A percentile compares a stretch with the other conserved stretches of the same genome.
Conservation (phyloP, 1,139 yeast species). For the Insectozyma bohioensis region DNA sequence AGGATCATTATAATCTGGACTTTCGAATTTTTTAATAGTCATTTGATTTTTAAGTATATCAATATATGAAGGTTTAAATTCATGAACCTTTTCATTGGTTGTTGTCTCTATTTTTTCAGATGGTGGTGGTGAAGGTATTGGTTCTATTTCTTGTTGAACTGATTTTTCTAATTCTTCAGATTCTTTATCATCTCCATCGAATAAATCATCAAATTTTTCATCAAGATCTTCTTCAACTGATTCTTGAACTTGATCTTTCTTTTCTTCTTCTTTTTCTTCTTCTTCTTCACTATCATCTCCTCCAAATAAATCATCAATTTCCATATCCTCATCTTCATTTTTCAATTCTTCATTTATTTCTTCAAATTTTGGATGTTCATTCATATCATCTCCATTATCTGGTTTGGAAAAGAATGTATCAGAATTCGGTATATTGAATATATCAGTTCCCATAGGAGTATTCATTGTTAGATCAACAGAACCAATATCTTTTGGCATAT, state of each 20-base stretch:
- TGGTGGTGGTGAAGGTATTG: neutral
- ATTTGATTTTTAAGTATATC: slow-evolving; percentile 63
- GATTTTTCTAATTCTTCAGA: slow-evolving; percentile 4
- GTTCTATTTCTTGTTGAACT: neutral
- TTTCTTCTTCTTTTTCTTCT: slow-evolving; percentile 6
- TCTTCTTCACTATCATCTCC: slow-evolving; percentile 28
- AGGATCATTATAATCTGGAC: slow-evolving; percentile 70
- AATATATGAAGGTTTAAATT: slow-evolving; percentile 23
- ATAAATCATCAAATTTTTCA: slow-evolving; percentile 9
- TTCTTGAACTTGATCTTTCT: neutral
- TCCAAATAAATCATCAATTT: slow-evolving; percentile 46
- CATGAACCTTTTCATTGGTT: slow-evolving; percentile 4
- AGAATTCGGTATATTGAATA: slow-evolving; percentile 23
- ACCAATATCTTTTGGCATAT: slow-evolving; percentile 17
- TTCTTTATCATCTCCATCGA: slow-evolving; percentile 6
- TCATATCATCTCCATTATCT: slow-evolving; percentile 14
- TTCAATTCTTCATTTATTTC: slow-evolving; percentile 34
- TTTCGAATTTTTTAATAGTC: slow-evolving; percentile 37
- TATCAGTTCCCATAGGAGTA: slow-evolving; percentile 22
- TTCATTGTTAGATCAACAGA: slow-evolving; percentile 16
- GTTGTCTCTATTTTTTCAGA: neutral
- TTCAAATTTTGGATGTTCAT: slow-evolving; percentile 21
- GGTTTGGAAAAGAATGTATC: slow-evolving; percentile 15
- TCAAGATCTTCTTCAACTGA: neutral
- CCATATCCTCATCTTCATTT: slow-evolving; percentile 26